Evolutionary conservation across 2,329 filamentous ascomycete species (phyloP).

Genomic region (Nannizzia gypsea): DNA sequence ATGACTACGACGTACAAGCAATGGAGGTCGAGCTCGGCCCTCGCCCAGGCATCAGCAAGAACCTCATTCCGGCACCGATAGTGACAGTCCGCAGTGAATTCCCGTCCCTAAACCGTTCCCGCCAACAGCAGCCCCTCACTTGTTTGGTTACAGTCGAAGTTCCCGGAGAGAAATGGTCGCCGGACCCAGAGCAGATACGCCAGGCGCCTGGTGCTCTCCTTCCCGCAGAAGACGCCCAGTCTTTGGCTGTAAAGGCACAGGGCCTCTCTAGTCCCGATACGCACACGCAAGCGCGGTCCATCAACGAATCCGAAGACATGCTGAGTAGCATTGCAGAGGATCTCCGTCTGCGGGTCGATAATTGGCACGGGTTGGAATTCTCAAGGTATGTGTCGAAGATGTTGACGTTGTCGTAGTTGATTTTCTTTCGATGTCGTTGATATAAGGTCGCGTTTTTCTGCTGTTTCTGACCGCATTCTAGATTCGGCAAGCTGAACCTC

Average conservation of each 20-base stretch:
- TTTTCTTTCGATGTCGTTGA: background rate
- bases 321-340: constrained; percentile 79
- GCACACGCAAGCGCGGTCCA: constrained; percentile 38
- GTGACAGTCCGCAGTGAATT: constrained; percentile 97
- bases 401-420: background rate
- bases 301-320: constrained; percentile 62
- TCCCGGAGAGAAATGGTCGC: constrained; percentile 79
- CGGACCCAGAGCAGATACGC: constrained; percentile 67
- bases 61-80: constrained; percentile 77
- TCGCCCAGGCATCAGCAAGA: constrained; percentile 54
- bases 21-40: constrained; percentile 80
- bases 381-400: constrained; percentile 44
- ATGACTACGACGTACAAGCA: constrained; percentile 91
- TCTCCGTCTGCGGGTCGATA: constrained; percentile 78
- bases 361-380: constrained; percentile 96
- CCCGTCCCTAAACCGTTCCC: constrained; percentile 79
- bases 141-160: constrained; percentile 92
- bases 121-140: constrained; percentile 88
- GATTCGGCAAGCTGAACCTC: constrained; percentile 82
- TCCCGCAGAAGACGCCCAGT: constrained; percentile 40
- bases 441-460: constrained; percentile 2
- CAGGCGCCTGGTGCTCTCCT: constrained; percentile 40
- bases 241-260: constrained; percentile 34
- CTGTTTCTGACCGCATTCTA: constrained; percentile 21
- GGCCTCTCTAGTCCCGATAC: background rate